phyloP scores from a whole-genome alignment of 768 basidiomycete species.

The Multifurca ochricompacta region DNA sequence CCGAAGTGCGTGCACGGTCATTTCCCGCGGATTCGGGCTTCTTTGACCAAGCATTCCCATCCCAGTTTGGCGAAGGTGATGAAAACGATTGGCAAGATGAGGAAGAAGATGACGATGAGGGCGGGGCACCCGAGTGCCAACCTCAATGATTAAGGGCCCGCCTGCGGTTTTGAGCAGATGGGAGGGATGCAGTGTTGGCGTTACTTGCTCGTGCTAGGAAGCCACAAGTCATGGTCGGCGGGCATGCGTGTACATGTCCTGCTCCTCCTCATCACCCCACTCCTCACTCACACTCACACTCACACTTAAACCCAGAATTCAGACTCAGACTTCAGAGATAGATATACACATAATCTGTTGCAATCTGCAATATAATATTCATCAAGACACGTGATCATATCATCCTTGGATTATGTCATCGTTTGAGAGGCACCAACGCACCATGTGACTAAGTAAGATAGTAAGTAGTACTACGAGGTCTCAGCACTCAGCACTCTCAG shows the following conservation, averaged over 20 bases:
- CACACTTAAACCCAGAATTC: neutral
- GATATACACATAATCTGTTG: conserved; percentile 5
- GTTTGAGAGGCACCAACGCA: too few relatives aligned
- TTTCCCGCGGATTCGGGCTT: conserved; percentile 66
- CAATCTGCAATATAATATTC: conserved; percentile 8
- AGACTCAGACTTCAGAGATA: neutral
- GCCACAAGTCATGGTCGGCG: neutral
- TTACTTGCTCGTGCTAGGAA: neutral
- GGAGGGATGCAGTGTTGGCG: neutral
- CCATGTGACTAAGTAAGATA: too few relatives aligned
- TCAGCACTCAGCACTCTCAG: too few relatives aligned
- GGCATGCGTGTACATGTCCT: neutral
- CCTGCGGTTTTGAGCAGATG: neutral
- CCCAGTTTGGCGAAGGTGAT: conserved; percentile 61
- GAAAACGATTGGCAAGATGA: conserved; percentile 66
- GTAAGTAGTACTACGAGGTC: too few relatives aligned
- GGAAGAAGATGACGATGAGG: conserved; percentile 58
- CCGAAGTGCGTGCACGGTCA: conserved; percentile 76
- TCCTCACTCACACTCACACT: neutral
- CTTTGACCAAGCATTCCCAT: conserved; percentile 66
- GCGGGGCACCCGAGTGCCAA: conserved; percentile 31
- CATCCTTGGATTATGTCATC: neutral
- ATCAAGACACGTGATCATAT: neutral
- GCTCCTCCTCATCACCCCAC: neutral
- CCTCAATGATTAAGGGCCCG: conserved; percentile 19